Evolutionary conservation across 2,329 filamentous ascomycete species (phyloP).

Genomic region (Neopestalotiopsis sp.): DNA sequence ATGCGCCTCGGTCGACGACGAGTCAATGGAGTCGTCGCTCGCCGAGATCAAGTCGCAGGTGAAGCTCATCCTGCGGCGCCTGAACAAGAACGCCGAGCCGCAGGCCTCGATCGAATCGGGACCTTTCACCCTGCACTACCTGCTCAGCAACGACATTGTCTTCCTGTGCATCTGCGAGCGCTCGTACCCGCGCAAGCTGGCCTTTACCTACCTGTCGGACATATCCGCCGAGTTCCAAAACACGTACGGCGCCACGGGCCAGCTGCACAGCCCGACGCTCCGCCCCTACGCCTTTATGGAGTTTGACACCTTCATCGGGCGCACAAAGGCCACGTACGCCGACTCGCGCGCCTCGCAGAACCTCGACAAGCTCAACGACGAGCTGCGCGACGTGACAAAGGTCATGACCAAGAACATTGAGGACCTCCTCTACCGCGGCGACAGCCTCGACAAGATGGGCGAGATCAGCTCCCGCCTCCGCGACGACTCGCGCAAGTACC

Average conservation of each 20-base stretch:
- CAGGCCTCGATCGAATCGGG: conserved; percentile 92
- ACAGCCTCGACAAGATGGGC: conserved; percentile 95
- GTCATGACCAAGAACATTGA: conserved; percentile 99
- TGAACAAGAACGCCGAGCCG: conserved; percentile 86
- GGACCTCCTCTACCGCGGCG: conserved; percentile 92
- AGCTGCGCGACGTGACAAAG: conserved; percentile 96
- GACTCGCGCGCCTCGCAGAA: conserved; percentile 91
- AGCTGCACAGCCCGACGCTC: conserved; percentile 75
- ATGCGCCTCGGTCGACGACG: conserved; percentile 92
- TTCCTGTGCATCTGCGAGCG: conserved; percentile 94
- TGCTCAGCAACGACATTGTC: conserved; percentile 81
- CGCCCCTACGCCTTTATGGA: conserved; percentile 97
- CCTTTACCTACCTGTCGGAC: conserved; percentile 97
- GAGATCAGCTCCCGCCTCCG: conserved; percentile 86
- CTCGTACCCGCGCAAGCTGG: conserved; percentile 95
- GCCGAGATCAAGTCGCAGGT: conserved; percentile 88
- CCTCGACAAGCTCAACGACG: conserved; percentile 93
- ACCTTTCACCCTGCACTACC: conserved; percentile 84
- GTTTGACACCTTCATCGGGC: conserved; percentile 95
- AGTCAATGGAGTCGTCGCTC: conserved; percentile 78
- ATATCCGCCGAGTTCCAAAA: conserved; percentile 88
- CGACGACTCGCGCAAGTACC: conserved; percentile 95
- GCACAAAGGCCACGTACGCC: conserved; percentile 92
- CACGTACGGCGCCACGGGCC: conserved; percentile 70
- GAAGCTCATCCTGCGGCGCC: conserved; percentile 85